phyloP scores from a whole-genome alignment of 352 stramenopile genomes.

The Halophytophthora polymorphica region DNA sequence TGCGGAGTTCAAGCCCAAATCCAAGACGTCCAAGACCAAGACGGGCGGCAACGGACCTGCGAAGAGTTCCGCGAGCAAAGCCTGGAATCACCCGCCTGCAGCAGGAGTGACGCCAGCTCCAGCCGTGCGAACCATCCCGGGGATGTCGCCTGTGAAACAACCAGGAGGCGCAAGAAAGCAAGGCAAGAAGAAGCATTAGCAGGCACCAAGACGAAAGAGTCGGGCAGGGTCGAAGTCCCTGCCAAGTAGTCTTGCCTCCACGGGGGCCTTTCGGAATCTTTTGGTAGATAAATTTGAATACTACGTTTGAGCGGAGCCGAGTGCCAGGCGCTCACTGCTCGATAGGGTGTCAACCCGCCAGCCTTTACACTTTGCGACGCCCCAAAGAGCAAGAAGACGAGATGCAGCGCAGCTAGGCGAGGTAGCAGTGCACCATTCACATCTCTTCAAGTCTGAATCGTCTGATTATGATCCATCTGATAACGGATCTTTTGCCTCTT shows the following conservation, averaged over 20 bases:
- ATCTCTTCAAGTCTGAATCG: no score
- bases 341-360: no score
- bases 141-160: constrained; percentile 35
- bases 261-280: neutral
- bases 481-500: no score
- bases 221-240: constrained; percentile 8
- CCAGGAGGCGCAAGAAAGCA: constrained; percentile 24
- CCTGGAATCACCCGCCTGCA: constrained; percentile 20
- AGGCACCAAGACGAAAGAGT: constrained; percentile 15
- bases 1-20: constrained; percentile 21
- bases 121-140: constrained; percentile 26
- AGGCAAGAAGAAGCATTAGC: constrained; percentile 26
- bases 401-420: no score
- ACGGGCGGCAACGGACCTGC: constrained; percentile 5
- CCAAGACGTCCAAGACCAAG: constrained; percentile 4
- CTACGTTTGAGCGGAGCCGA: no score
- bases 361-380: no score
- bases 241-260: neutral
- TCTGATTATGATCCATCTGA: no score
- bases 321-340: no score
- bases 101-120: constrained; percentile 2
- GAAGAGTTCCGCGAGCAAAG: constrained; percentile 20
- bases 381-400: no score
- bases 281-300: no score
- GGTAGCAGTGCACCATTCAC: no score